These are phyloP conservation scores for Tricholoma matsutake DNA, from an alignment of 768 basidiomycete species.

Conservation along the genomic window DNA sequence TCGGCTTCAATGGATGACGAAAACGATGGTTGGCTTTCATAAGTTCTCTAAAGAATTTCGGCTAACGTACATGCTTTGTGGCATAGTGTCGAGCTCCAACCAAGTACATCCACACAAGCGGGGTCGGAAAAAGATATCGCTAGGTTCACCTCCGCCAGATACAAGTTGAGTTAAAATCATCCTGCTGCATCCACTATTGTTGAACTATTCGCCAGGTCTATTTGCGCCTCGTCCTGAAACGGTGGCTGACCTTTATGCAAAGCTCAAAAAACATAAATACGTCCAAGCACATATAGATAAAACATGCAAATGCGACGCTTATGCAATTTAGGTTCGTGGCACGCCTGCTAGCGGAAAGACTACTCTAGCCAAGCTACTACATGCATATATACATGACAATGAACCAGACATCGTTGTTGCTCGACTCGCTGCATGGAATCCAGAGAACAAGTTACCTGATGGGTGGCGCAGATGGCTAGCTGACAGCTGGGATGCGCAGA, in stretches of 20 bases:
- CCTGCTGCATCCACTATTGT: not conserved
- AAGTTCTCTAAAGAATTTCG: not conserved
- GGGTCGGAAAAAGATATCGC: not conserved
- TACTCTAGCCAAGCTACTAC: conserved; percentile 2
- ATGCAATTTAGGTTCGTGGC: conserved; percentile 4
- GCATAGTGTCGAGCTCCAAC: not conserved
- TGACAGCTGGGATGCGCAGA: not conserved
- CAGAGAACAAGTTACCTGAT: not conserved
- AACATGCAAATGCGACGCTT: not conserved
- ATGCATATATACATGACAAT: not conserved
- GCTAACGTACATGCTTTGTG: not conserved
- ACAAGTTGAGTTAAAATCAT: not conserved
- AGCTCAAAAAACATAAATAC: not conserved
- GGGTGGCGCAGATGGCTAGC: not conserved
- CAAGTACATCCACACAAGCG: not conserved
- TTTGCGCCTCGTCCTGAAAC: not conserved
- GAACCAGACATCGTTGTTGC: not conserved
- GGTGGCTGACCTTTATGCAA: not conserved
- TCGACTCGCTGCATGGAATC: not conserved
- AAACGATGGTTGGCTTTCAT: not conserved
- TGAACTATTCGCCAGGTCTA: not conserved
- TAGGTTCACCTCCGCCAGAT: not conserved
- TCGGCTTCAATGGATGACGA: not conserved
- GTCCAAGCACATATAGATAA: not conserved
- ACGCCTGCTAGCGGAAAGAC: conserved; percentile 7